phyloP scores from a whole-genome alignment of 768 basidiomycete species.

The Tephrocybe sp. region DNA sequence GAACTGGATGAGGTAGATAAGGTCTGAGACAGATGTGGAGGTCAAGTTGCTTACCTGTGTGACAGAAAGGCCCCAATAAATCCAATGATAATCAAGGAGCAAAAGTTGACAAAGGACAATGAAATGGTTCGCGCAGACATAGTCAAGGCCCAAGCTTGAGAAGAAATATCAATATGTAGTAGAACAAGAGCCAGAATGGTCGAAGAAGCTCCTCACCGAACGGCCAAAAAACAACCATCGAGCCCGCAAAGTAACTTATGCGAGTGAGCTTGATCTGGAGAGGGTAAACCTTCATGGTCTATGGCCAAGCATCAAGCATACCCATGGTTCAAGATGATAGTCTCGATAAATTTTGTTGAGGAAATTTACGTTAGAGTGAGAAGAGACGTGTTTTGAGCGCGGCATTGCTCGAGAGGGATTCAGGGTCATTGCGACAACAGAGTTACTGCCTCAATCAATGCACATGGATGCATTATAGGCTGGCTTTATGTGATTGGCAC shows the following conservation, averaged over 20 bases:
- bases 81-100: conserved; percentile 4
- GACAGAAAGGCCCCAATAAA: conserved; percentile 14
- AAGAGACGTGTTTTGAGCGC: background rate
- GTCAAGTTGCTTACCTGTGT: conserved; percentile 11
- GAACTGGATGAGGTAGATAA: background rate
- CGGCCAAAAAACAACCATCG: conserved; percentile 19
- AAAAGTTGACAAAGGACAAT: conserved; percentile 2
- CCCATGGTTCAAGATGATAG: conserved; percentile 6
- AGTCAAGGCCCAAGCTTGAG: conserved; percentile 15
- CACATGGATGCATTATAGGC: background rate
- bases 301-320: background rate
- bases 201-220: conserved; percentile 6
- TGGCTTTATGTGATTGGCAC: no score
- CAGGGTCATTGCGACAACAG: background rate
- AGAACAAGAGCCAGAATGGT: background rate
- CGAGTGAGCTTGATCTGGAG: conserved; percentile 13
- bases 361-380: background rate
- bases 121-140: conserved; percentile 13
- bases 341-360: background rate
- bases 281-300: background rate
- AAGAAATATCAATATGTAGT: background rate
- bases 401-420: background rate
- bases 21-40: background rate
- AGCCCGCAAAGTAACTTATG: conserved; percentile 10
- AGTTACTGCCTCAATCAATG: no score